Base-by-base conservation (phyloP, 2,329 filamentous ascomycete genomes). In the Neopestalotiopsis sp. region DNA sequence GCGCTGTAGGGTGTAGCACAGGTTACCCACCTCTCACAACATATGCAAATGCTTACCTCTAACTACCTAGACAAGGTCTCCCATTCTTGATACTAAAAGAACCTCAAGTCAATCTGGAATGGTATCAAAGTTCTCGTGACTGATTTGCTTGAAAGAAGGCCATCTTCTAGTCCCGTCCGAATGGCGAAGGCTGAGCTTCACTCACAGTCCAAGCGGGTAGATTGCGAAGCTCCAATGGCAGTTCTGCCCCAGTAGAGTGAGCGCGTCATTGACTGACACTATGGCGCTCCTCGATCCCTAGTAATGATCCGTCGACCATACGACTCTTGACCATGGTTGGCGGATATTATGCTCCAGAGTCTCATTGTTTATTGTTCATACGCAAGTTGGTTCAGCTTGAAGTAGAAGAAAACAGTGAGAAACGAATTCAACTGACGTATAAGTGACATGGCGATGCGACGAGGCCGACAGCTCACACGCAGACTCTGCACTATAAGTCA, bases 241-340 rank as follows among this genome's bases (percentile, higher is more conserved):
- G 17, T 9, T 52, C n/a, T 52, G 45, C 20, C 45, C n/a, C 20
- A 20, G 9, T 17, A 52, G 10, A 70, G 56, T 72, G 69, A 71
- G 64, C 68, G 64, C 72, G 69, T 72, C 71, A 72, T 73, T n/a
- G 57, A 32, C 45, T 57, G 49, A 63, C 38, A 52, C 20, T 17
- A 62, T 57, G 24, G 34, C 40, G 24, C 61, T 42, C 45, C n/a
- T 38, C 7, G 49, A 38, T 62, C 61, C 59, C 13, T 10, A 67
- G 63, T 62, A 20, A 67, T 70, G 49, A 61, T 65, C 24, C 30
- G 57, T 68, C 30, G n/a, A 65, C 61, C 42, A 12, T 20, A 28
- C 4, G 28, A 64, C 12, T n/a, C 24, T n/a, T 28, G 30, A 28
- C 20, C 20, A 28, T 45, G 34, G 38, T 14, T 28, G 20, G 61